A percentile compares a stretch with the other conserved stretches of the same genome.
phyloP scores from a whole-genome alignment of 805 yeast genomes.

The Lipomyces yamanashiensis region DNA sequence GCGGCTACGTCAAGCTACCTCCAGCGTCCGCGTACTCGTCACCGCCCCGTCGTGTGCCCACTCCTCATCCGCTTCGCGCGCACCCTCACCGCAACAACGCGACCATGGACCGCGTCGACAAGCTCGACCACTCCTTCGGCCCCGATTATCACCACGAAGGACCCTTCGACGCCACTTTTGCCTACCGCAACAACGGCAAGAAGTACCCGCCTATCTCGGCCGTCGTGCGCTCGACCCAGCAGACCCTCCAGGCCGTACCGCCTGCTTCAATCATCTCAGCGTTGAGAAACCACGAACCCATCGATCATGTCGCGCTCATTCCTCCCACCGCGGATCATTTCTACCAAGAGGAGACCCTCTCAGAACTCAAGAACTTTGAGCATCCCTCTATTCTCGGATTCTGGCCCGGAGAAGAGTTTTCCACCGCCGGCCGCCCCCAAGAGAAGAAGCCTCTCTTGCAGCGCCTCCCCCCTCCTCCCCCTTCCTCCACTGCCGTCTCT shows the following conservation, averaged over 20 bases:
- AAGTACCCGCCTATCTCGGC: slow-evolving; percentile 12
- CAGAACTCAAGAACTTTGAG: slow-evolving; percentile 1
- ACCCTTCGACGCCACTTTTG: slow-evolving; percentile 12
- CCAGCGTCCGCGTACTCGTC: not conserved
- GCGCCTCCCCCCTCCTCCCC: too few species aligned
- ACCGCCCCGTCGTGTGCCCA: not conserved
- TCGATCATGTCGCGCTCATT: not conserved
- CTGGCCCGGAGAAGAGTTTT: slow-evolving; percentile 20
- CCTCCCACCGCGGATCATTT: not conserved
- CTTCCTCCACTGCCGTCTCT: too few species aligned
- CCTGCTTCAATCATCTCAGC: not conserved
- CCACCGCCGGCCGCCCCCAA: slow-evolving; percentile 2
- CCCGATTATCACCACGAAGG: slow-evolving; percentile 16
- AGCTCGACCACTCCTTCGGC: slow-evolving; percentile 16
- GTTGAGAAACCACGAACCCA: not conserved
- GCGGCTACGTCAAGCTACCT: not conserved
- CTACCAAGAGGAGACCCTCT: slow-evolving; percentile 2
- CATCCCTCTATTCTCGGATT: slow-evolving; percentile 1
- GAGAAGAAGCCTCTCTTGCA: too few species aligned
- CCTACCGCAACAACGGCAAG: slow-evolving; percentile 4
- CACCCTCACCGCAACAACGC: slow-evolving; percentile 1
- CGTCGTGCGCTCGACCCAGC: not conserved
- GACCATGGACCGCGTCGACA: slow-evolving; percentile 15
- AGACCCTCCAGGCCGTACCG: not conserved
- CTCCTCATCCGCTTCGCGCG: too few species aligned